Conservation (phyloP, 306 rosid species). For the cucumber (Cucumis sativus) region Cucumber_9930_V3 NC_026659.2:30994501-30995000, state of each 20-base stretch:
- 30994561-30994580: slow-evolving; percentile 94
- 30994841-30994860: neutral
- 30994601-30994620: no score
- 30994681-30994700: neutral
- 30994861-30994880: neutral
- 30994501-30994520: slow-evolving; percentile 88
- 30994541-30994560: slow-evolving; percentile 82
- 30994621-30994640: no score
- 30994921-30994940: neutral
- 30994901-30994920: neutral
- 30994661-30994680: neutral
- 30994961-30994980: neutral
- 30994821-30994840: neutral
- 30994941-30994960: neutral
- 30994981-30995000: slow-evolving; percentile 23
- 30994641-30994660: neutral
- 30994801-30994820: no score
- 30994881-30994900: neutral
- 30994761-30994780: neutral
- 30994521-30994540: slow-evolving; percentile 85
- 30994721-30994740: neutral
- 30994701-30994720: neutral
- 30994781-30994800: neutral
- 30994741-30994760: neutral
- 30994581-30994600: slow-evolving; percentile 39